Evolutionary conservation across 768 basidiomycete species (phyloP).

Genomic region (Ramaria rubella): DNA sequence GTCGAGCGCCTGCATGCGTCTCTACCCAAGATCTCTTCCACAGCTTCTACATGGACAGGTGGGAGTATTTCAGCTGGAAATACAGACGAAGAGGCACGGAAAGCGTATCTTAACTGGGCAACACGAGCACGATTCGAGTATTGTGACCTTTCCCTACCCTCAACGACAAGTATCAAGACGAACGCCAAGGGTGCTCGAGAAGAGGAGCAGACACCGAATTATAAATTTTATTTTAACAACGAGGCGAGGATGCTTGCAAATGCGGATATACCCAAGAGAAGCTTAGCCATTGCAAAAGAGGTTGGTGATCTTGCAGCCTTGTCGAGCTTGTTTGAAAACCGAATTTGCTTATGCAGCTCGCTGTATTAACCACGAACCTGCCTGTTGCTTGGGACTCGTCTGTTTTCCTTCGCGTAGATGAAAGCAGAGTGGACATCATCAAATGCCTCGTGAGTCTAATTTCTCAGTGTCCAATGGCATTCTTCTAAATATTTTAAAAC

Average conservation of each 20-base stretch:
- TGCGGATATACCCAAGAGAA: constrained; percentile 85
- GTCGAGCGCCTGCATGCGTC: constrained; percentile 69
- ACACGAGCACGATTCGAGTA: constrained; percentile 81
- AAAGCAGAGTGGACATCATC: constrained; percentile 85
- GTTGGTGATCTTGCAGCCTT: constrained; percentile 27
- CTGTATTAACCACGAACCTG: constrained; percentile 86
- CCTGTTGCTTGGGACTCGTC: constrained; percentile 96
- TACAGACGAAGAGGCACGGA: constrained; percentile 61
- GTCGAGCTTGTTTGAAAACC: constrained; percentile 9
- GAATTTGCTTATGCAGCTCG: constrained; percentile 66
- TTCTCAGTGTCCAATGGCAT: neutral
- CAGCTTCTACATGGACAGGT: constrained; percentile 27
- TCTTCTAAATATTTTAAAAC: neutral
- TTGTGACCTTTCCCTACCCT: constrained; percentile 67
- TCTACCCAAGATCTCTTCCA: constrained; percentile 59
- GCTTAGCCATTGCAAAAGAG: constrained; percentile 93
- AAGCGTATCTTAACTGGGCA: constrained; percentile 81
- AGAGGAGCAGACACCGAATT: constrained; percentile 54
- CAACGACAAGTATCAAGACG: constrained; percentile 13
- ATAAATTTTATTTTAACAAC: constrained; percentile 75
- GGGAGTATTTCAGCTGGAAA: constrained; percentile 40
- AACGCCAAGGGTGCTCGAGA: constrained; percentile 30
- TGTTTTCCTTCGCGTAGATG: constrained; percentile 88
- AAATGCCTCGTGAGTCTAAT: constrained; percentile 49
- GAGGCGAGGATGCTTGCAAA: constrained; percentile 80